Conservation (phyloP, 331 rosid species). For the Quercus phellos region DNA sequence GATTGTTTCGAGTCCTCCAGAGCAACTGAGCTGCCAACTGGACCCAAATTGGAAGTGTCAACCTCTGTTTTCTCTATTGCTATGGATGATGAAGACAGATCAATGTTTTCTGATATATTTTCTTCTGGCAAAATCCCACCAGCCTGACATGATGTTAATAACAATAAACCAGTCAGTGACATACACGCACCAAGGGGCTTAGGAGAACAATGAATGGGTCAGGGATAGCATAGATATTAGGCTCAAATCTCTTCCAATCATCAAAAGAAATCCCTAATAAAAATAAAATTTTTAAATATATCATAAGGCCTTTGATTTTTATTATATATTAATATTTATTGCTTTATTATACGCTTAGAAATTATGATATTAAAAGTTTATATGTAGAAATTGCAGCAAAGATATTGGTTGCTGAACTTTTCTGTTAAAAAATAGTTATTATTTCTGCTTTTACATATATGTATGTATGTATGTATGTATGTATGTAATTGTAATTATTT, state of each 20-base stretch:
- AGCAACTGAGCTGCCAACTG: constrained; percentile 16
- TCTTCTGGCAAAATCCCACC: constrained; percentile 21
- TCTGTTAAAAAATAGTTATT: neutral
- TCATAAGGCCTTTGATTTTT: neutral
- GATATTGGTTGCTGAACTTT: neutral
- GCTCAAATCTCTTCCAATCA: neutral
- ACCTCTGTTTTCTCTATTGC: constrained; percentile 19
- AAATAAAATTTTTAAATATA: neutral
- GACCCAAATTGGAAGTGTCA: constrained; percentile 20
- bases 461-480: too few species aligned
- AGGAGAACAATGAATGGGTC: neutral
- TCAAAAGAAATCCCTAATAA: neutral
- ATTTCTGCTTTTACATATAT: neutral
- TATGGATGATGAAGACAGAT: constrained; percentile 26
- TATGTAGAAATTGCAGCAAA: neutral
- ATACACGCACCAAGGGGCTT: neutral
- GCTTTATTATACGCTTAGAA: neutral
- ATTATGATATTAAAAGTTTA: neutral
- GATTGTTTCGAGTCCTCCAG: constrained; percentile 10
- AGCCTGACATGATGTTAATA: constrained; percentile 12
- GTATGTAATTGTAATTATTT: too few species aligned
- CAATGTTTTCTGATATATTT: neutral
- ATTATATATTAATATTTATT: neutral
- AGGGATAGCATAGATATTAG: neutral
- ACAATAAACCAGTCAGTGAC: neutral